Conservation (phyloP, 257 asterid species). For the Nicotiana noctiflora region DNA sequence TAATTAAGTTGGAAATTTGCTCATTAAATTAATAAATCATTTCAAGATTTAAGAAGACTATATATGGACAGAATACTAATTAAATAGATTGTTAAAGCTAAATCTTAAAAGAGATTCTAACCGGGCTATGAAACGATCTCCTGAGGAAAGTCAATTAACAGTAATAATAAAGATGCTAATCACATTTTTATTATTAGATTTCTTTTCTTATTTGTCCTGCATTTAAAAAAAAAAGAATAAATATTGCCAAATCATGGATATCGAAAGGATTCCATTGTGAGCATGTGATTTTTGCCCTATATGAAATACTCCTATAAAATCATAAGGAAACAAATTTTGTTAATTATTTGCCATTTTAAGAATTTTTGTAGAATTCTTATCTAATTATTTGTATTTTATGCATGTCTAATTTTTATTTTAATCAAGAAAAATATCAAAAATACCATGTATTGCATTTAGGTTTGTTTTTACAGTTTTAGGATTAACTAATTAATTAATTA, state of each 20-base stretch:
- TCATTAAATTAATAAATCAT: neutral
- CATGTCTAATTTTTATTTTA: too few species aligned
- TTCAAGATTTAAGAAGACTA: neutral
- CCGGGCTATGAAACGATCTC: neutral
- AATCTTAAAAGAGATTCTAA: neutral
- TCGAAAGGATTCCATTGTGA: neutral
- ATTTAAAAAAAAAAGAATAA: neutral
- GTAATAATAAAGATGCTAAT: neutral
- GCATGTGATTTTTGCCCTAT: too few species aligned
- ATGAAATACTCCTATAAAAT: too few species aligned
- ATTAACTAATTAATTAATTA: too few species aligned
- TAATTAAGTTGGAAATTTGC: neutral
- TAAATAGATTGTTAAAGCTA: neutral
- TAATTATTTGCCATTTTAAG: too few species aligned
- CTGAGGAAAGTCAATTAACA: neutral
- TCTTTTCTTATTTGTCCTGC: neutral
- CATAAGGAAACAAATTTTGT: too few species aligned
- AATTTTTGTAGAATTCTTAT: too few species aligned
- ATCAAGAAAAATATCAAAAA: too few species aligned
- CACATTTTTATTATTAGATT: neutral
- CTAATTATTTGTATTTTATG: too few species aligned
- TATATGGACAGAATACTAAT: neutral
- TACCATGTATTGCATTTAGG: too few species aligned
- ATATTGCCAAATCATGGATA: neutral
- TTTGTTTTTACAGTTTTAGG: too few species aligned